phyloP scores from a whole-genome alignment of 805 yeast genomes.

The Saccharomycopsis malanga region DNA sequence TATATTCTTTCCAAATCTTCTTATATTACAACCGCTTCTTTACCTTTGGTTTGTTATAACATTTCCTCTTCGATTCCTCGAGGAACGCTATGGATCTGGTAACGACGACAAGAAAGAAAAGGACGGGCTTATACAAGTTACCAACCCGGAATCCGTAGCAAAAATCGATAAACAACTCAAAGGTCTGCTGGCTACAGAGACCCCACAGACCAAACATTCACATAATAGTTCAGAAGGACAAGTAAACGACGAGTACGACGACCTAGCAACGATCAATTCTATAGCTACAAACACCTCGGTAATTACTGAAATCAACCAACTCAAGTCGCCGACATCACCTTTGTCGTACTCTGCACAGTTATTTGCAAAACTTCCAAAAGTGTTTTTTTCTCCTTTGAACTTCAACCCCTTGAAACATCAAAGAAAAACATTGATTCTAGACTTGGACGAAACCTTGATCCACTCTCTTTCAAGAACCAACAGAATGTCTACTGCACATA shows the following conservation, averaged over 20 bases:
- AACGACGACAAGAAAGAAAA: not conserved
- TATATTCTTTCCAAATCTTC: constrained; percentile 42
- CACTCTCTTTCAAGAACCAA: constrained; percentile 74
- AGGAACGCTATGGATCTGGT: constrained; percentile 21
- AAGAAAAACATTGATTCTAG: constrained; percentile 72
- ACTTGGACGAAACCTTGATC: constrained; percentile 89
- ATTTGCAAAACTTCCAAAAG: constrained; percentile 34
- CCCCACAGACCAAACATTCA: not conserved
- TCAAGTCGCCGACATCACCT: constrained; percentile 22
- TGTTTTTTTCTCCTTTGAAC: constrained; percentile 35
- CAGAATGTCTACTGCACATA: constrained; percentile 42
- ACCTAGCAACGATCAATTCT: constrained; percentile 18
- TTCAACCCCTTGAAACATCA: constrained; percentile 34
- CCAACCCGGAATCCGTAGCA: not conserved
- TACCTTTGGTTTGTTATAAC: constrained; percentile 45
- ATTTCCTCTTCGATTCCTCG: constrained; percentile 47
- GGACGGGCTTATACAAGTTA: constrained; percentile 3
- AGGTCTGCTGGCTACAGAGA: not conserved
- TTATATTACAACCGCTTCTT: constrained; percentile 46
- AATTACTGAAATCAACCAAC: constrained; percentile 8
- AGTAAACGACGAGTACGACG: constrained; percentile 24
- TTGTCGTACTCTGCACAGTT: constrained; percentile 23
- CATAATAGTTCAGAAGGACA: not conserved
- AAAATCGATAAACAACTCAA: too few species aligned
- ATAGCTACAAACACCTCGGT: constrained; percentile 11